Conservation (phyloP, 352 stramenopile species). For the Bremia lactucae region DNA sequence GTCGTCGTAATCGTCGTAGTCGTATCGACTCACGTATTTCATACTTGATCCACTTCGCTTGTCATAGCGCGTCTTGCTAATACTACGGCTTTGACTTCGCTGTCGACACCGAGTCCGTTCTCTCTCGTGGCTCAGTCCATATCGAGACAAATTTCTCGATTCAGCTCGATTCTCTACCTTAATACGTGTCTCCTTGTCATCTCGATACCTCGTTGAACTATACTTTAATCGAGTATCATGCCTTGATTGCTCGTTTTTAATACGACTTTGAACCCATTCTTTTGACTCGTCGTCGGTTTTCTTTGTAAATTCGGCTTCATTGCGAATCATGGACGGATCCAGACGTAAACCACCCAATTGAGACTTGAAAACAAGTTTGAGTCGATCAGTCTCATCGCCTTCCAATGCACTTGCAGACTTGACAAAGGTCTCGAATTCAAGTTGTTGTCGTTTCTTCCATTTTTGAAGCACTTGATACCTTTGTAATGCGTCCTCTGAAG, state of each 20-base stretch:
- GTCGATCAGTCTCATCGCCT: constrained; percentile 18
- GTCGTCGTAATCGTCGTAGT: constrained; percentile 25
- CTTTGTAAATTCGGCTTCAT: constrained; percentile 56
- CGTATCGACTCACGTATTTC: constrained; percentile 14
- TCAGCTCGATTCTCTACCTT: constrained; percentile 22
- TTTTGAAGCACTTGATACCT: constrained; percentile 44
- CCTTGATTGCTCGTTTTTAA: constrained; percentile 13
- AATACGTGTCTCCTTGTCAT: constrained; percentile 19
- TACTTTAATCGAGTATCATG: not conserved
- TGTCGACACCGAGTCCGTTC: constrained; percentile 13
- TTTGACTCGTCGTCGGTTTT: constrained; percentile 57
- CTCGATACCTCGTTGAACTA: constrained; percentile 10
- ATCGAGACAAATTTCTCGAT: constrained; percentile 1
- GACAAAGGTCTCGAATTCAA: constrained; percentile 45
- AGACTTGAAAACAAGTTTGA: constrained; percentile 39
- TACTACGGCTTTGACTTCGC: constrained; percentile 17
- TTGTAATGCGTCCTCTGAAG: constrained; percentile 57
- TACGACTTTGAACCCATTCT: constrained; percentile 24
- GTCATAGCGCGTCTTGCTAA: constrained; percentile 4
- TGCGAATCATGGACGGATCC: constrained; percentile 41
- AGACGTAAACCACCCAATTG: constrained; percentile 58
- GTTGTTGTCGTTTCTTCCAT: constrained; percentile 60
- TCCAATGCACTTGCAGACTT: constrained; percentile 19
- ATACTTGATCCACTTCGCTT: constrained; percentile 8
- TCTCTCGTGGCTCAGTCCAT: constrained; percentile 4